A percentile compares a stretch with the other conserved stretches of the same genome.
Conservation (phyloP, 257 asterid genomes). For the Orobanche coerulescens region DNA sequence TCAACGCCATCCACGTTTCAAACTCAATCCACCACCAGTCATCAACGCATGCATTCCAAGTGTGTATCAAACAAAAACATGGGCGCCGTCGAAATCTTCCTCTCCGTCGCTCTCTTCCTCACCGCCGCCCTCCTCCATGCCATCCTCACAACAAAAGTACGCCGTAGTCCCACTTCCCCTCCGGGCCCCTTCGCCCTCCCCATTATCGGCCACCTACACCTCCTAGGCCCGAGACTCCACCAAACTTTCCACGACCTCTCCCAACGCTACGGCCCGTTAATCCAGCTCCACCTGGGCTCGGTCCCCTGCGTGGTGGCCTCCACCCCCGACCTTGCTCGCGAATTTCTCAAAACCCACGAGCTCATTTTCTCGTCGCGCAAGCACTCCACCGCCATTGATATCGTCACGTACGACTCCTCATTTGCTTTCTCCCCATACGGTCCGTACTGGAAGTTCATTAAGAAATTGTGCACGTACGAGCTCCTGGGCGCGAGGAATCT, state of each 20-base stretch:
- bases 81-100: constrained; percentile 8
- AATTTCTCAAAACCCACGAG: constrained; percentile 44
- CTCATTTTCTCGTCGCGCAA: constrained; percentile 41
- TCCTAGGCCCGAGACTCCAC: constrained; percentile 49
- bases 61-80: too few relatives aligned
- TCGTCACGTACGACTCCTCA: constrained; percentile 48
- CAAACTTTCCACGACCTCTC: constrained; percentile 38
- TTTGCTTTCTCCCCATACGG: constrained; percentile 64
- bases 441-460: constrained; percentile 51
- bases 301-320: constrained; percentile 39
- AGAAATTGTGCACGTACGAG: constrained; percentile 41
- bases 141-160: background rate
- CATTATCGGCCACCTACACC: constrained; percentile 55
- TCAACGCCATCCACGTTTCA: background rate
- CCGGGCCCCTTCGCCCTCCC: constrained; percentile 54
- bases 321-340: constrained; percentile 39
- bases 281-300: constrained; percentile 43
- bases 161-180: constrained; percentile 22
- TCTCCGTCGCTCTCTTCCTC: constrained; percentile 29
- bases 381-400: constrained; percentile 41
- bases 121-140: constrained; percentile 22
- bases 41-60: too few relatives aligned
- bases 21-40: too few relatives aligned
- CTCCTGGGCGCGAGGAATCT: constrained; percentile 40
- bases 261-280: constrained; percentile 31